phyloP scores from a whole-genome alignment of 1,284 basidiomycete species.

The Mycosarcoma maydis region DNA sequence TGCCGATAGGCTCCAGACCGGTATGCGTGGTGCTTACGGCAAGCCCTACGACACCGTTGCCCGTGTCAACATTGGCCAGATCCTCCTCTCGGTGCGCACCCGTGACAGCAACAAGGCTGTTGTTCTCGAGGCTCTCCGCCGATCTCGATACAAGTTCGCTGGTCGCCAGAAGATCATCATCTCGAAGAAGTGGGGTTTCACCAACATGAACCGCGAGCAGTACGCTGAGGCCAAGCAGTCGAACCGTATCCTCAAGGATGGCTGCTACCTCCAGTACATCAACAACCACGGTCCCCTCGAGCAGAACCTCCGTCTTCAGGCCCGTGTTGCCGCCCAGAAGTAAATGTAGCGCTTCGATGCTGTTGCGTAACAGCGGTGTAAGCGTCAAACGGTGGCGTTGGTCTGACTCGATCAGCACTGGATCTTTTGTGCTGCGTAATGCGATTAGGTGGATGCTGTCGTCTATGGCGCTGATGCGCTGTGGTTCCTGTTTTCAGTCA shows the following conservation, averaged over 20 bases:
- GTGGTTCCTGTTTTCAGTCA: slow-evolving; percentile 15
- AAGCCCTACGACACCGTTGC: slow-evolving; percentile 97
- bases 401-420: not conserved
- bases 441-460: not conserved
- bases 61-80: slow-evolving; percentile 95
- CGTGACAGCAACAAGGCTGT: slow-evolving; percentile 88
- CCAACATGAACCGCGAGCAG: slow-evolving; percentile 89
- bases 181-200: slow-evolving; percentile 79
- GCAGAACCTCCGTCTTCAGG: slow-evolving; percentile 64
- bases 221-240: slow-evolving; percentile 88
- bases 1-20: slow-evolving; percentile 94
- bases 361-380: slow-evolving; percentile 23
- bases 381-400: not conserved
- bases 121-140: slow-evolving; percentile 87
- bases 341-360: slow-evolving; percentile 25
- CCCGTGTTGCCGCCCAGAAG: slow-evolving; percentile 64
- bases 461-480: slow-evolving; percentile 24
- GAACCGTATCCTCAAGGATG: slow-evolving; percentile 66
- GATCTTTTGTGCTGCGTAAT: not conserved
- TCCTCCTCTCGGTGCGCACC: slow-evolving; percentile 93
- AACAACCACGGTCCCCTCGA: slow-evolving; percentile 64
- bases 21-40: slow-evolving; percentile 99
- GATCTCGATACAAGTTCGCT: slow-evolving; percentile 97
- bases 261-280: slow-evolving; percentile 66
- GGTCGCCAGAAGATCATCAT: slow-evolving; percentile 99